Conservation (phyloP, 1,284 basidiomycete species). For the Grifola frondosa region DNA sequence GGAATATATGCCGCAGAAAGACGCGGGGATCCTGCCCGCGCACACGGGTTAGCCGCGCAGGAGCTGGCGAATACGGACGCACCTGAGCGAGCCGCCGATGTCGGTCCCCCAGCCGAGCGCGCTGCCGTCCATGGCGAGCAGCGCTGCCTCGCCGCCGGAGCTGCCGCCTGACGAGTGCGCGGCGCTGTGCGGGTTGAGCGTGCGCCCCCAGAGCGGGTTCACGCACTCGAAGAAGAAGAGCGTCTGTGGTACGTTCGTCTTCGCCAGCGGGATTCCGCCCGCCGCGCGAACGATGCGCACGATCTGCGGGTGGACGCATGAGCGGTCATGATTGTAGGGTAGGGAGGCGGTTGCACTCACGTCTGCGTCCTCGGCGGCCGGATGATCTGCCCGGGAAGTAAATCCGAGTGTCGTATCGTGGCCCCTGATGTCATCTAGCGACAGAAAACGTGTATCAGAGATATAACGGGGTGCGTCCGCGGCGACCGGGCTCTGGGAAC, state of each 20-base stretch:
- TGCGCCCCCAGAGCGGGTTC: constrained; percentile 82
- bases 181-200: constrained; percentile 69
- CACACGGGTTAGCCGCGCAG: constrained; percentile 5
- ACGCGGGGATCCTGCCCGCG: constrained; percentile 68
- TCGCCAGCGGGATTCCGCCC: constrained; percentile 61
- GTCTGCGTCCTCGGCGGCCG: constrained; percentile 54
- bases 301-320: constrained; percentile 28
- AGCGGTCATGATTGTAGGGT: not conserved
- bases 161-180: constrained; percentile 74
- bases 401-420: constrained; percentile 76
- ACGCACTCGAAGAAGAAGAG: constrained; percentile 84
- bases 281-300: constrained; percentile 45
- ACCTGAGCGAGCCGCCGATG: constrained; percentile 64
- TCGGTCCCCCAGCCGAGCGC: constrained; percentile 81
- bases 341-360: constrained; percentile 38
- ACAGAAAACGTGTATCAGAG: not conserved
- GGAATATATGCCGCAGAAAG: constrained; percentile 79
- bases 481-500: too few species aligned
- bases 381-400: constrained; percentile 63
- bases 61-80: not conserved
- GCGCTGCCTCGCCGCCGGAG: constrained; percentile 77
- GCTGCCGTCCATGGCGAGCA: constrained; percentile 75
- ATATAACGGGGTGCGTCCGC: constrained; percentile 2
- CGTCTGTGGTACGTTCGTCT: constrained; percentile 83
- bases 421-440: constrained; percentile 53